Evolutionary conservation across 371 early-diverging fungal genomes (phyloP), one percentile per base, ranked within the genome.

Genomic region (Parasitella parasitica): DNA sequence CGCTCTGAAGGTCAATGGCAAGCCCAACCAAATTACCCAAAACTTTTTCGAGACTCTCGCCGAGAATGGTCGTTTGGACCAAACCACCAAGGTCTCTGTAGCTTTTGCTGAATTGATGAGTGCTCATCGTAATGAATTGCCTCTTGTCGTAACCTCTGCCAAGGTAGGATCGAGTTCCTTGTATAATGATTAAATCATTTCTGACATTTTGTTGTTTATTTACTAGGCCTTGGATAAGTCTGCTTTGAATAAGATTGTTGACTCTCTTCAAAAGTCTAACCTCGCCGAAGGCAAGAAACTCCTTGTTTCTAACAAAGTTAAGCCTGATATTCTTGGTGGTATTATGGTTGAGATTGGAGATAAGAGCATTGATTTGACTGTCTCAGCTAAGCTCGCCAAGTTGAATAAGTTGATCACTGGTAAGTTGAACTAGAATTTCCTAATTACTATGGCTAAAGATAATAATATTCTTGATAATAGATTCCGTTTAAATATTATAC

Each of bases 311-410:
- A 94, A 92, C 94, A 95, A 93, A 92, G 91, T 91, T 64, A 93
- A 97, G 86, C 90, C 96, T 61, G 80, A 87, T 73, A 93, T 98
- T 73, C 80, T 97, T 56, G 98, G 98, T 72, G 98, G 98, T 70
- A 84, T 98, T 74, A 83, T 97, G 71, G 91, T 98, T 56, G 97
- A 97, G 78, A 83, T 97, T 73, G 97, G 98, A 68, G 98, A 96
- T 82, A 94, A 94, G 85, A 96, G 97, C 73, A 95, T 98, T 73
- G 98, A 98, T 78, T 87, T 98, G 82, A 96, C 97, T 37, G 96
- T 96, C 62, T 88, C 96, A 37, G 86, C 92, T 78, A 94, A 92
- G 82, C 81, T 98, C 75, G 89, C 91, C 83, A 97, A 96, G 89
- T 87, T 97, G 57, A 94, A 96, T 89, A 90, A 94, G 81, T 81